A percentile compares a stretch with the other conserved stretches of the same genome.
These are phyloP conservation scores for Cenchrus purpureus DNA, from an alignment of 176 grass and related monocot species.

Conservation along the genomic window DNA sequence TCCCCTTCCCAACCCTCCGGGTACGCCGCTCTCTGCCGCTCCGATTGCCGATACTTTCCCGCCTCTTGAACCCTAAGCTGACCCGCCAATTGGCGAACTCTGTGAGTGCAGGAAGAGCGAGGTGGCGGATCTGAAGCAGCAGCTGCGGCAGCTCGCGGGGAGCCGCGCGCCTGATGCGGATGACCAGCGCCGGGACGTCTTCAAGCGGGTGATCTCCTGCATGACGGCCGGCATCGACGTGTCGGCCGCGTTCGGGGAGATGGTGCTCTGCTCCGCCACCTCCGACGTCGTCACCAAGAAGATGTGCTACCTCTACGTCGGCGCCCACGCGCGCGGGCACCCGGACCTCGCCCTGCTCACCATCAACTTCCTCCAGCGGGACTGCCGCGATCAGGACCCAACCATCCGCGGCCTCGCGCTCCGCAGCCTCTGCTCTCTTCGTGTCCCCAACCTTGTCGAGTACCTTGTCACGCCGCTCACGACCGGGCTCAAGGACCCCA, in stretches of 20 bases:
- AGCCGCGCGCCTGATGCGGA: conserved; percentile 82
- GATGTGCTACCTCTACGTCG: conserved; percentile 99
- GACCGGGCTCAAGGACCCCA: conserved; percentile 83
- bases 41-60: background rate
- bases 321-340: conserved; percentile 82
- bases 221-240: conserved; percentile 99
- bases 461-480: conserved; percentile 88
- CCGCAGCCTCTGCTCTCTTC: conserved; percentile 95
- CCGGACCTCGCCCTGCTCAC: conserved; percentile 96
- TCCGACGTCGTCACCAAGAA: conserved; percentile 96
- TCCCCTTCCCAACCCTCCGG: conserved; percentile 91
- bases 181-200: conserved; percentile 83
- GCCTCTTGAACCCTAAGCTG: conserved; percentile 42
- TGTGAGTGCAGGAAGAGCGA: conserved; percentile 84
- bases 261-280: conserved; percentile 98
- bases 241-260: conserved; percentile 94
- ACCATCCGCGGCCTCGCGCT: conserved; percentile 95
- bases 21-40: conserved; percentile 33
- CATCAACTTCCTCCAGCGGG: conserved; percentile 98
- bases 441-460: conserved; percentile 92
- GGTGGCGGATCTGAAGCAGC: conserved; percentile 97
- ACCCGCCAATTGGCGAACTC: conserved; percentile 19
- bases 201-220: conserved; percentile 99
- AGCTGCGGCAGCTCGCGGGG: conserved; percentile 86
- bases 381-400: conserved; percentile 93